Evolutionary conservation across 148 eudicot species (phyloP).

Genomic region (Euryodendron excelsum): DNA sequence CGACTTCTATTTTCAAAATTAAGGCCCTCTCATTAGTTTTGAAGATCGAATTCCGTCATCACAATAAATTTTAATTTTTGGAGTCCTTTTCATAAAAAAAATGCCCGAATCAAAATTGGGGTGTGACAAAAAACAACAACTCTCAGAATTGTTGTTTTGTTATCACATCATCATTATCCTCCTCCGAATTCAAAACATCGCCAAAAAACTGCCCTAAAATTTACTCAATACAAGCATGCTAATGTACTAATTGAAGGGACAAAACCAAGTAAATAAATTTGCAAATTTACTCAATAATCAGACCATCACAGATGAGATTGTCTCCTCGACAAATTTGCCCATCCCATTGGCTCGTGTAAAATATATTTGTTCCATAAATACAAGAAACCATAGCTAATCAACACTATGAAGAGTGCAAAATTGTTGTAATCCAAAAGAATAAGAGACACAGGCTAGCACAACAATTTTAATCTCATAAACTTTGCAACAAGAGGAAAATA

Average conservation of each 20-base stretch:
- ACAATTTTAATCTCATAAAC: constrained; percentile 24
- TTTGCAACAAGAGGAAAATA: constrained; percentile 18
- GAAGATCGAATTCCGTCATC: too few species aligned
- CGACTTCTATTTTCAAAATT: too few species aligned
- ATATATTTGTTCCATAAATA: neutral
- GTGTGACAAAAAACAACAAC: too few species aligned
- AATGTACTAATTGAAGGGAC: neutral
- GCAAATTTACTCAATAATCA: neutral
- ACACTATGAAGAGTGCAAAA: neutral
- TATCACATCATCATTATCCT: neutral
- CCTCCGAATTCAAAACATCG: neutral
- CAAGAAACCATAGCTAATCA: neutral
- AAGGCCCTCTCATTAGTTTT: too few species aligned
- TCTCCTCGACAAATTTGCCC: neutral
- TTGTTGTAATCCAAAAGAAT: neutral
- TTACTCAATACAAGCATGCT: neutral
- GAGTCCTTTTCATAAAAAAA: too few species aligned
- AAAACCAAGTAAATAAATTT: neutral
- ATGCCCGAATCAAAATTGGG: too few species aligned
- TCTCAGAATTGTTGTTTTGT: neutral
- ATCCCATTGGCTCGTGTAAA: neutral
- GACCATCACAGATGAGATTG: neutral
- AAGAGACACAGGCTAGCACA: constrained; percentile 17
- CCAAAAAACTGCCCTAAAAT: neutral
- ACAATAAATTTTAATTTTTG: too few species aligned